Evolutionary conservation across 495 filamentous ascomycete species (phyloP), one percentile per base, ranked within the genome.

Genomic region (Talaromyces nanjingensis): DNA sequence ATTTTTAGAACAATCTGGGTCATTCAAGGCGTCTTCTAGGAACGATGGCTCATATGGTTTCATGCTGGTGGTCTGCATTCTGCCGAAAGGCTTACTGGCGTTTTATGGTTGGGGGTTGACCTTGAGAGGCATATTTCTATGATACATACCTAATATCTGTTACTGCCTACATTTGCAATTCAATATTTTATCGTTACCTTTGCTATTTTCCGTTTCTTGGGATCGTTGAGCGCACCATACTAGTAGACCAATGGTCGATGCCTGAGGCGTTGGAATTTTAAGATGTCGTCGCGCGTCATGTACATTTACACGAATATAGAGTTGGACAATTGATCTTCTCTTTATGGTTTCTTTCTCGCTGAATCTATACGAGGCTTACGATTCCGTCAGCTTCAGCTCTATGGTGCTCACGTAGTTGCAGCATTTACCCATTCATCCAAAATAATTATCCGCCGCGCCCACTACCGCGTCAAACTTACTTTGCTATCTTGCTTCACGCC

Each of bases 391-490:
- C 33, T 12, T 12, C 33, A 37, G 33, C 33, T 37, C 9, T 37
- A 12, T 2, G 33, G 33, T 37, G 33, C 33, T 37, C 33, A 31
- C 29, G 29, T 31, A 31, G 29, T 31, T 11, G 42, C 18, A 42
- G n/a, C 45, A 18, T 47, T 16, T 47, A n/a, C 16, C 42, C n/a
- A 18, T 18, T 18, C 45, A 49, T 49, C 45, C 7, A 49, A 20
- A 47, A 47, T 18, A 47, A 47, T 24, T 56, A 56, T 59, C 56
- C 56, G 29, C 27, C 56, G 31, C 56, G 27, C 31, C 27, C 56
- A 59, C 27, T 11, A 33, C 29, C 56, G 56, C 56, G 56, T 59
- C 56, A 59, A 59, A 59, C 56, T 37, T 59, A 59, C 56, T 37
- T 55, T 24, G 11, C 31, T 59, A 34, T 25, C 27, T 53, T 29